These are phyloP conservation scores for Candida jianshihensis DNA, from an alignment of 805 yeast genomes.

Conservation along the genomic window DNA sequence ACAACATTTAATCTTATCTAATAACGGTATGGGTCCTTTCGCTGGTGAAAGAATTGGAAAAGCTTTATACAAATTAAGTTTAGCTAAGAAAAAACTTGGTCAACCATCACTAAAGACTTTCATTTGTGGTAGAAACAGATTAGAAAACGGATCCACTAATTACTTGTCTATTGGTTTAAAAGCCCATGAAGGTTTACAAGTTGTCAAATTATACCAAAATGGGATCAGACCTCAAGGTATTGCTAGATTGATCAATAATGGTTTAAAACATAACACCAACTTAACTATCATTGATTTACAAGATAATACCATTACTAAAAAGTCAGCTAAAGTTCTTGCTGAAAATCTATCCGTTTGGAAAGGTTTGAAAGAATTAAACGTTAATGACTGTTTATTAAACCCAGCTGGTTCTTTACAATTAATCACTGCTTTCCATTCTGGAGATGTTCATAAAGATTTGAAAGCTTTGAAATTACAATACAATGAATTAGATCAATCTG, in stretches of 20 bases:
- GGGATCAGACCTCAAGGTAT: slow-evolving; percentile 96
- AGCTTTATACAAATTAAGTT: slow-evolving; percentile 67
- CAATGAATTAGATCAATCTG: slow-evolving; percentile 70
- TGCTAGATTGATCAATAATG: slow-evolving; percentile 61
- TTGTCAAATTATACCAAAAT: slow-evolving; percentile 82
- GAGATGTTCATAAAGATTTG: slow-evolving; percentile 35
- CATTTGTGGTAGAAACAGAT: slow-evolving; percentile 93
- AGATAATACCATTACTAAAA: slow-evolving; percentile 85
- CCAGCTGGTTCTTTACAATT: slow-evolving; percentile 63
- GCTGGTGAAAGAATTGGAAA: slow-evolving; percentile 94
- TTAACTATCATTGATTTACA: slow-evolving; percentile 77
- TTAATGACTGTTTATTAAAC: slow-evolving; percentile 85
- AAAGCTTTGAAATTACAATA: slow-evolving; percentile 70
- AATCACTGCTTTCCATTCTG: slow-evolving; percentile 39
- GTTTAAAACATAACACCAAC: slow-evolving; percentile 54
- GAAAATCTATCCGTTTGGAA: slow-evolving; percentile 57
- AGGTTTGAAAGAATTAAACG: slow-evolving; percentile 64
- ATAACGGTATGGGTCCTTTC: slow-evolving; percentile 97
- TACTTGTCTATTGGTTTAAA: slow-evolving; percentile 80
- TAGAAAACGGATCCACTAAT: slow-evolving; percentile 89
- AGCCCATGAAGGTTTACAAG: slow-evolving; percentile 67
- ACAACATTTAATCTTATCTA: slow-evolving; percentile 81
- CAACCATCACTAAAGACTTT: slow-evolving; percentile 66
- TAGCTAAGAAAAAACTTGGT: slow-evolving; percentile 45
- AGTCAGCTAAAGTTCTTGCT: slow-evolving; percentile 62